phyloP scores from a whole-genome alignment of 345 rosid genomes.

The Aethionema arabicum region DNA sequence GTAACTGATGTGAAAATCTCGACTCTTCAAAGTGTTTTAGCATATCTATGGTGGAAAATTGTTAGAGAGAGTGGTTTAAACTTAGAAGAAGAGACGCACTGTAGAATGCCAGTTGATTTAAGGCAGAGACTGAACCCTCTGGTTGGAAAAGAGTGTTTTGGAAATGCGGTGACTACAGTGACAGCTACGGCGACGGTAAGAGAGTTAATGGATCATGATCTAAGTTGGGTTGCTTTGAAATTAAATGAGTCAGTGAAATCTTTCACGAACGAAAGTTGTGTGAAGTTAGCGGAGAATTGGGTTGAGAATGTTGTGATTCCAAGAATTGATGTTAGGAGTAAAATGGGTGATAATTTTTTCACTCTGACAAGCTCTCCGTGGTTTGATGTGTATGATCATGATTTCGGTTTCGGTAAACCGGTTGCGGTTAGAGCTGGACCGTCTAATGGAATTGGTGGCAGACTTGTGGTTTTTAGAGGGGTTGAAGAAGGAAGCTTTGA shows the following conservation, averaged over 20 bases:
- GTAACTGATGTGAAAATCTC: constrained; percentile 14
- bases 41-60: too few relatives aligned
- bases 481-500: not conserved
- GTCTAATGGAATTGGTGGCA: not conserved
- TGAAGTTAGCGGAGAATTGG: constrained; percentile 9
- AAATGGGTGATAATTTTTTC: not conserved
- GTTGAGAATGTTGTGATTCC: not conserved
- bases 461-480: not conserved
- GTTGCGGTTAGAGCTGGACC: constrained; percentile 4
- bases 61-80: too few relatives aligned
- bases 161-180: not conserved
- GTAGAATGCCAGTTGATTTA: not conserved
- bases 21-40: too few relatives aligned
- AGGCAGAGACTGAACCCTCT: constrained; percentile 3
- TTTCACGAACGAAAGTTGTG: constrained; percentile 14
- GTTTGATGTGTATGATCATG: constrained; percentile 35
- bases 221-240: too few relatives aligned
- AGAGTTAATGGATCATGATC: not conserved
- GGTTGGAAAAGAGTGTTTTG: constrained; percentile 4
- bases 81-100: not conserved
- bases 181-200: not conserved
- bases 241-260: not conserved
- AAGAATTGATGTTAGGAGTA: too few relatives aligned
- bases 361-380: constrained; percentile 34
- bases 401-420: constrained; percentile 39